Base-by-base conservation (phyloP, 2,329 filamentous ascomycete species). In the Botrytis squamosa region DNA sequence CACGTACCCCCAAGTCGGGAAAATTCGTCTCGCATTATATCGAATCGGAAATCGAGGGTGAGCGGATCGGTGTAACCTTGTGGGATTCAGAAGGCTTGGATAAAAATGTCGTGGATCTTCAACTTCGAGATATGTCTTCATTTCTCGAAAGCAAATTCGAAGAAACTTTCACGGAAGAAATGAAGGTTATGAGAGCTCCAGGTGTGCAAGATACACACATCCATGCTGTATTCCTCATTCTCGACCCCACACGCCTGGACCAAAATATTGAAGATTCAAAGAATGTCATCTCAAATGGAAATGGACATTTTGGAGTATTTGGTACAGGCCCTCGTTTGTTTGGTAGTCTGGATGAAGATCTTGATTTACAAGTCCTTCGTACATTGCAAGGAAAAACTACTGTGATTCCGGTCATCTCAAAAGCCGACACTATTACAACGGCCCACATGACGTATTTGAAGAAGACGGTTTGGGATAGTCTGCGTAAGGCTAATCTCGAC, bases 101-200 rank as follows among this genome's bases (percentile, higher is more conserved):
- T 84, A 97, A 95, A 87, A 96, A 93, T 79, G 89, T 98, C 52
- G 94, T 98, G 70, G 96, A 98, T 82, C 88, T 98, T 77, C 96
- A 99, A 83, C 86, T 99, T 77, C 90, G 95, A 75, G 94, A 97
- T 81, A 95, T 98, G 86, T 91, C 92, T 49, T 88, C 92, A 14
- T 99, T 99, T 84, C 86, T 99, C 74, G 96, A 99, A 85, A 95
- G 92, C 85, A 98, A 98, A 83, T 99, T 99, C 79, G 95, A 99
- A 82, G 96, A 99, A 80, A 98, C 96, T 0, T 97, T 99, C 82
- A 90, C 90, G 67, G 96, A 99, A 84, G 96, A 99, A 85, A 97
- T 97, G 88, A 98, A 98, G 85, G 95, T 99, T 65, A 88, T 98
- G 75, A 92, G 96, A 79, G 94, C 95, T 71, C 95, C 96, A 40